Conservation (phyloP, 1,284 basidiomycete species). For the Ceratobasidium sp. region DNA sequence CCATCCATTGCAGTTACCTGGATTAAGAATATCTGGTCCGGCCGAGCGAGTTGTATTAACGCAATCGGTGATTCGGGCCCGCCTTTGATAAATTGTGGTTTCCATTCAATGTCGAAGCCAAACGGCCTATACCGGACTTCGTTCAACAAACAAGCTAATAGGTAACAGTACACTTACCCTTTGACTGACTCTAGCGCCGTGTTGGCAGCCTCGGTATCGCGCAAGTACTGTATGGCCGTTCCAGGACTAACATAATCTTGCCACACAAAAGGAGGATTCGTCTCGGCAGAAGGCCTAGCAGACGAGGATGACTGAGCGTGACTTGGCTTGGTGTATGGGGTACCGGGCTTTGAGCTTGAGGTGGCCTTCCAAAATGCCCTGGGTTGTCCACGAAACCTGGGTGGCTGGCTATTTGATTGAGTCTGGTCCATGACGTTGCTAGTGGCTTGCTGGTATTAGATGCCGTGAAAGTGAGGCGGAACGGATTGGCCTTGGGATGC, state of each 20-base stretch:
- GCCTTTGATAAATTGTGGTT: slow-evolving; percentile 12
- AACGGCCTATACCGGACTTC: slow-evolving; percentile 18
- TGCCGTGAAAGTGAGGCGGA: no score
- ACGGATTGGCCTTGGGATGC: no score
- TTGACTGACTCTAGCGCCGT: slow-evolving; percentile 2
- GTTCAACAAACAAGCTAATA: background rate
- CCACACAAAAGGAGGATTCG: slow-evolving; percentile 9
- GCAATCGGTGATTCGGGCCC: slow-evolving; percentile 6
- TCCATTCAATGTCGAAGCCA: slow-evolving; percentile 30
- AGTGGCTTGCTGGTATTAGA: no score
- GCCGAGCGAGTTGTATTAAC: slow-evolving; percentile 9
- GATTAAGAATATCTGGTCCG: slow-evolving; percentile 19
- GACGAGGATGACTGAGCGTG: background rate
- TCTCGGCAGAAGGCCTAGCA: background rate
- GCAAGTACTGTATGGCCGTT: slow-evolving; percentile 2
- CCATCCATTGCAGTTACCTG: slow-evolving; percentile 23
- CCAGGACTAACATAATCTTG: slow-evolving; percentile 6
- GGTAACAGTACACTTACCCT: background rate
- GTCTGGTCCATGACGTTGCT: no score
- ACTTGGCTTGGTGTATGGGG: no score
- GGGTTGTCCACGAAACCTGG: no score
- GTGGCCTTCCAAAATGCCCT: no score
- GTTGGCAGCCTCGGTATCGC: background rate
- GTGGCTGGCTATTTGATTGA: no score
- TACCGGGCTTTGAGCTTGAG: no score